Evolutionary conservation across 371 early-diverging fungal genomes (phyloP), one percentile per base, ranked within the genome.

Genomic region (Actinomortierella wolfii): DNA sequence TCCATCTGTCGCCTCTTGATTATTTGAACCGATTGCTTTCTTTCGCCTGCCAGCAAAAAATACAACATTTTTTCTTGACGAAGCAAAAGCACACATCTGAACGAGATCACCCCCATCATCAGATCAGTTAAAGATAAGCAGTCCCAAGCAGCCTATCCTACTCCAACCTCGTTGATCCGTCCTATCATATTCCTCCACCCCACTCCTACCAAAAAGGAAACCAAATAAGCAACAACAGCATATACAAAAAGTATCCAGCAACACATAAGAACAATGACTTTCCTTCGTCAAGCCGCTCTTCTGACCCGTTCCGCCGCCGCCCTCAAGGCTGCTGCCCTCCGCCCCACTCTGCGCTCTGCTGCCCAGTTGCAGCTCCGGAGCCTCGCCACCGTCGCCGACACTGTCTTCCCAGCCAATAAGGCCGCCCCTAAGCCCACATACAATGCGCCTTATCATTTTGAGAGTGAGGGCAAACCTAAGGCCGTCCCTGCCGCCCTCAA

Each of bases 401-500:
- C 59, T 3, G 61, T 78, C 65, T 57, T 74, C 65, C 78, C 78
- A 23, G 76, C 78, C n/a, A 79, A 73, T 47, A 77, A 78, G 52
- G 82, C 80, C n/a, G 67, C 69, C 40, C 67, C 77, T 26, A 71
- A 67, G 54, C 56, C 59, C 43, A 51, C 26, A 23, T 51, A 52
- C 29, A 23, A 44, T 54, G 54, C 60, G 13, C 75, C 71, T 50
- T 70, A 70, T 65, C 71, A 67, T 44, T 68, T 67, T 34, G 64
- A 66, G 46, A 21, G 63, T 14, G 44, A 41, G 15, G 61, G 65
- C 20, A 34, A 34, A 11, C 63, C 81, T 51, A 76, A 76, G 59
- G 77, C 82, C 20, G 71, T 58, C 20, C 78, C 82, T 29, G 90
- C 92, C 11, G 83, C 85, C n/a, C 80, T 93, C 61, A 89, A 86